Conservation (phyloP, 495 filamentous ascomycete species). For the Arthonia radiata region DNA sequence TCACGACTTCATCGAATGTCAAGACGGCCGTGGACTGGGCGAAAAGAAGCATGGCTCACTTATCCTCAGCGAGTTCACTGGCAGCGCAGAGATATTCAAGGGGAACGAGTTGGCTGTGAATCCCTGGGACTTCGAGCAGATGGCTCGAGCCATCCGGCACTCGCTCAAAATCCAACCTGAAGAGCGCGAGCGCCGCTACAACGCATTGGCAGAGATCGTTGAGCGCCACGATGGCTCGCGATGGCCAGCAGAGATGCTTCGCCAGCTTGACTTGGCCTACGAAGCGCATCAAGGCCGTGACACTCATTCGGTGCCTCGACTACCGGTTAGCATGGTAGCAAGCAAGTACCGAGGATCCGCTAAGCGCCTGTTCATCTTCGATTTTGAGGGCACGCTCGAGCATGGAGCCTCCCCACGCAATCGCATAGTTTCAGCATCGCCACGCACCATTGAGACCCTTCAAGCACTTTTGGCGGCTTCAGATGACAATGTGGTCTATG, state of each 20-base stretch:
- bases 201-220: constrained; percentile 44
- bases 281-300: constrained; percentile 63
- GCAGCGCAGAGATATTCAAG: constrained; percentile 63
- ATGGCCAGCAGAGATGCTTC: constrained; percentile 54
- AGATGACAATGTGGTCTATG: constrained; percentile 60
- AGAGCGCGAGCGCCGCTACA: constrained; percentile 53
- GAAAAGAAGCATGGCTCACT: constrained; percentile 63
- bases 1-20: constrained; percentile 80
- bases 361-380: constrained; percentile 60
- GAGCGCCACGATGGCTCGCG: constrained; percentile 55
- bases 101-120: constrained; percentile 60
- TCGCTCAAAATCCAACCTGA: constrained; percentile 51
- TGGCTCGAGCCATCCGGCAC: constrained; percentile 54
- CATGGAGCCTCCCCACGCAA: constrained; percentile 56
- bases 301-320: constrained; percentile 57
- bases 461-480: constrained; percentile 49
- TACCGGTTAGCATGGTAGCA: constrained; percentile 37
- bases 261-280: constrained; percentile 44
- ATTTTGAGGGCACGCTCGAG: constrained; percentile 79
- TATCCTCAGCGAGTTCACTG: constrained; percentile 83
- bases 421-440: constrained; percentile 61
- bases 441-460: constrained; percentile 54
- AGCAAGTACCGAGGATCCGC: constrained; percentile 36
- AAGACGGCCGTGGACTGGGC: constrained; percentile 46
- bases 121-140: constrained; percentile 77